Evolutionary conservation across 1,284 basidiomycete species (phyloP).

Genomic region (Hemileia vastatrix): DNA sequence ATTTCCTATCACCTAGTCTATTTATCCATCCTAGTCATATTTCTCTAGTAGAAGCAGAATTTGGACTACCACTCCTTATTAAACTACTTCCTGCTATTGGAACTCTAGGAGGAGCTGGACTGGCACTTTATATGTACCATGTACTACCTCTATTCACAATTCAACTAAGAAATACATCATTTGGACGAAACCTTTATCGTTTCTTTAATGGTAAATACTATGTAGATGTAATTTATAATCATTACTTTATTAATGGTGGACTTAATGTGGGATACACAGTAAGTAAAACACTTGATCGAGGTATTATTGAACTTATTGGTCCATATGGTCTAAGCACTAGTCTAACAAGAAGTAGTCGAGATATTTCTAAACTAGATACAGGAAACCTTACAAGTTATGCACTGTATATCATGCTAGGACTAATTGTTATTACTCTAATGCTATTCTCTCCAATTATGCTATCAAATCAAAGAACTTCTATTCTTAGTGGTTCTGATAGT

Average conservation of each 20-base stretch:
- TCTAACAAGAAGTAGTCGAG: constrained; percentile 33
- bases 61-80: constrained; percentile 34
- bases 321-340: constrained; percentile 38
- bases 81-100: constrained; percentile 38
- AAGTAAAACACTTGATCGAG: constrained; percentile 41
- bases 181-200: constrained; percentile 35
- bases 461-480: too few species aligned
- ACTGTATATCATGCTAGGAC: too few species aligned
- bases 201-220: constrained; percentile 42
- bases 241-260: constrained; percentile 32
- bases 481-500: too few species aligned
- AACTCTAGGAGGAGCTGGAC: constrained; percentile 35
- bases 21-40: constrained; percentile 37
- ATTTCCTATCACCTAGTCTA: constrained; percentile 34
- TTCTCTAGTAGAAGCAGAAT: constrained; percentile 41
- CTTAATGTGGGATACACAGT: constrained; percentile 33
- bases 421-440: too few species aligned
- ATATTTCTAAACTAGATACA: constrained; percentile 34
- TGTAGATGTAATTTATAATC: constrained; percentile 36
- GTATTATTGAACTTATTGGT: constrained; percentile 38
- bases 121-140: constrained; percentile 37
- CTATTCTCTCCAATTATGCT: too few species aligned
- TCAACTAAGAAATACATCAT: constrained; percentile 31
- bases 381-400: too few species aligned
- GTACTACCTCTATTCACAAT: constrained; percentile 33